Evolutionary conservation across 1,139 yeast species (phyloP), one percentile per base, ranked within the genome.

Genomic region (Taiozyma onychis): DNA sequence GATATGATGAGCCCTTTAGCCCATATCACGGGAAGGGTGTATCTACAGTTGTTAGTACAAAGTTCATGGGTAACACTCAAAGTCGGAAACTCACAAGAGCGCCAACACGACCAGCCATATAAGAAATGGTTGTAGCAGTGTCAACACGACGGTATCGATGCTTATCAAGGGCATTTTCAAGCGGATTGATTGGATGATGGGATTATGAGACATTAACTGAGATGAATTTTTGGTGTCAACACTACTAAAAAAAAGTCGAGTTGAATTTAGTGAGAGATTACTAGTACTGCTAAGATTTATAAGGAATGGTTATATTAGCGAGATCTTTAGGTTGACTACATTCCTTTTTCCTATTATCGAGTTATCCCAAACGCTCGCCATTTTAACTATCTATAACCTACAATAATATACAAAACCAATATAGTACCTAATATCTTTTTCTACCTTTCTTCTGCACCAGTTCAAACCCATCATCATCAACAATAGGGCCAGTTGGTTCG

Each of bases 391-490:
- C 41, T 18, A 37, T 18, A 37, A 37, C 13, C 16, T 37, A 37
- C 41, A 37, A 37, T 37, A 37, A 37, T 18, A 14, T 24, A 24
- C 43, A 39, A 3, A 13, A 6, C 18, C 11, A 39, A 8, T 10
- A 9, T 44, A 13, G 7, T 10, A 10, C 49, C 45, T 47, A 50
- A 35, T 48, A n/a, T 49, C 58, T 58, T 54, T 71, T 71, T 65
- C 75, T 77, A 27, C 85, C 82, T 62, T 77, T 83, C 62, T 77
- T 82, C 61, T 84, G 89, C 10, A 91, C 97, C 54, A 90, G 69
- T 60, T 90, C 93, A 63, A 91, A 91, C 2, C 98, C 98, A 65
- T 91, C 97, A 34, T 91, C 98, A 65, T 91, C 97, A 13, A 91
- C 76, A 13, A 87, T 66, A 9, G 96, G 96, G 27, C 70, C 70